Evolutionary conservation across 768 basidiomycete genomes (phyloP), one percentile per base, ranked within the genome.

Genomic region (Sarcodon aspratus): DNA sequence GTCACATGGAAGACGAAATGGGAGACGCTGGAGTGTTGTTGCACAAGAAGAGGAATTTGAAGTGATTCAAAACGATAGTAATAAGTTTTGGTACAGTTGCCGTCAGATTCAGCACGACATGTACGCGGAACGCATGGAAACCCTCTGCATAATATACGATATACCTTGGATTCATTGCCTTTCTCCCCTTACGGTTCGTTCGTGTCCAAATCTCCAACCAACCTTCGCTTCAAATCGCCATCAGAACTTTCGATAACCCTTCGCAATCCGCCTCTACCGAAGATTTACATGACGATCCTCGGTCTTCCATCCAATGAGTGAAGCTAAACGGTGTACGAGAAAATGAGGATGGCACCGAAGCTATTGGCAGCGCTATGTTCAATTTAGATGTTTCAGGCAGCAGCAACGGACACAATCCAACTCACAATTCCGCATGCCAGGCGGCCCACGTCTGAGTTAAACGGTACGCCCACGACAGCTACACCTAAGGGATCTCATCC

Each of bases 81-180:
- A 69, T 50, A 15, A 9, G 15, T 42, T 42, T 15, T 11, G 9
- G 13, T 15, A 13, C 42, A 31, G 57, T 52, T 45, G 36, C 15
- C 27, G 44, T 12, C 47, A n/a, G n/a, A n/a, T n/a, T 54, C 62
- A 93, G 91, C 92, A 94, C 61, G 92, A 95, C 64, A 94, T 91
- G 8, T 95, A 95, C 63, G 89, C 87, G 50, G 89, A 95, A 64
- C 79, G 92, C 46, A 91, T 95, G 85, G 85, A 87, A 59, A 92
- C 93, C 60, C 75, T 95, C 48, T 87, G 85, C 57, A 74, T 88
- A 54, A 90, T 91, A 53, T 92, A 92, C 69, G 84, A 80, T 62
- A 89, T 92, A 63, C 85, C 85, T 21, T 84, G 40, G 75, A 79
- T 40, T 82, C 83, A 18, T 73, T 84, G 9, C 74, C 78, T 21